Conservation (phyloP, 768 basidiomycete species). For the Lentinula boryana region DNA sequence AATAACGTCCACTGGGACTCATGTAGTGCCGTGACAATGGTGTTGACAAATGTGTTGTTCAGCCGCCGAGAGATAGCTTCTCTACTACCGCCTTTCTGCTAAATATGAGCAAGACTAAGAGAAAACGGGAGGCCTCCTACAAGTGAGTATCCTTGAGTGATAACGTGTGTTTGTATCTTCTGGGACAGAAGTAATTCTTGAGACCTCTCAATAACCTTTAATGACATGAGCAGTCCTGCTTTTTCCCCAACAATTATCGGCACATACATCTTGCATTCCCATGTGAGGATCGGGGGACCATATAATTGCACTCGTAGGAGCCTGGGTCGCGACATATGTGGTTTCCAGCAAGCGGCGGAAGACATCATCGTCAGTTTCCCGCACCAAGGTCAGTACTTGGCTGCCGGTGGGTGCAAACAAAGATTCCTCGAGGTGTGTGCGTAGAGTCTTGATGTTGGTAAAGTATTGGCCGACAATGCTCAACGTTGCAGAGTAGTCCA, state of each 20-base stretch:
- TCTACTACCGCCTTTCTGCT: constrained; percentile 30
- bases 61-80: constrained; percentile 30
- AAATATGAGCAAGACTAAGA: constrained; percentile 20
- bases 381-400: not conserved
- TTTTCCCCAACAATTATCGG: not conserved
- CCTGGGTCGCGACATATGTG: constrained; percentile 38
- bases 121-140: constrained; percentile 26
- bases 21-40: constrained; percentile 62
- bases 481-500: constrained; percentile 16
- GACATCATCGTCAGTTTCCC: not conserved
- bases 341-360: constrained; percentile 32
- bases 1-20: constrained; percentile 62
- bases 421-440: constrained; percentile 32
- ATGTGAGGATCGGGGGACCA: constrained; percentile 15
- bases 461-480: constrained; percentile 39
- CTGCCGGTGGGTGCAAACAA: constrained; percentile 15
- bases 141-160: constrained; percentile 60
- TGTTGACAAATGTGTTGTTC: constrained; percentile 64
- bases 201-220: constrained; percentile 55
- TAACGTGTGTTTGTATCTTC: constrained; percentile 44
- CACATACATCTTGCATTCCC: not conserved
- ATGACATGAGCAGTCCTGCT: not conserved
- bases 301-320: constrained; percentile 9
- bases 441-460: constrained; percentile 29
- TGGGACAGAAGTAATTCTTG: constrained; percentile 48